Evolutionary conservation across 2,329 filamentous ascomycete species (phyloP).

Genomic region (Xylaria sp.): DNA sequence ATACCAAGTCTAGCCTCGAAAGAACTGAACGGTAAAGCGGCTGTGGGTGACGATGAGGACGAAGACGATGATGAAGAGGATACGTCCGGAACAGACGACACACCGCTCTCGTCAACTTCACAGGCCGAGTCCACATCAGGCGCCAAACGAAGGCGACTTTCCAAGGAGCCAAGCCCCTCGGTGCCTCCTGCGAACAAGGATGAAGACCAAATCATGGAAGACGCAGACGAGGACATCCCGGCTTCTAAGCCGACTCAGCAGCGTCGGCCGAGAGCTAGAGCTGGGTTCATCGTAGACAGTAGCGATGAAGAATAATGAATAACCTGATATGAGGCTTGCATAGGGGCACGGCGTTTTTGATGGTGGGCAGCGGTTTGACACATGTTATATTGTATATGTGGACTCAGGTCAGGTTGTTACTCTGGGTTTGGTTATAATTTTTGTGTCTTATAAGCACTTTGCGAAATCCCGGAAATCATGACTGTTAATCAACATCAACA

Average conservation of each 20-base stretch:
- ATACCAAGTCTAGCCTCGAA: slow-evolving; percentile 39
- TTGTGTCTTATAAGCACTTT: neutral
- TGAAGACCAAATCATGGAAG: slow-evolving; percentile 39
- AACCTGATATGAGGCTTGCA: slow-evolving; percentile 33
- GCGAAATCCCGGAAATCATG: neutral
- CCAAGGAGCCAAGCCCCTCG: slow-evolving; percentile 37
- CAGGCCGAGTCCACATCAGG: slow-evolving; percentile 41
- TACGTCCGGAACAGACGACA: slow-evolving; percentile 50
- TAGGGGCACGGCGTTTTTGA: slow-evolving; percentile 39
- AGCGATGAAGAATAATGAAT: slow-evolving; percentile 64
- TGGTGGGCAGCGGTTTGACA: neutral
- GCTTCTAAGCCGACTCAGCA: slow-evolving; percentile 52
- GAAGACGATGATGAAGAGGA: slow-evolving; percentile 45
- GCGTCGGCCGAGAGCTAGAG: slow-evolving; percentile 58
- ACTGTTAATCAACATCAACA: neutral
- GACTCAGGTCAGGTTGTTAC: neutral
- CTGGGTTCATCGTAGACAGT: slow-evolving; percentile 69
- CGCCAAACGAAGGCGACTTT: slow-evolving; percentile 48
- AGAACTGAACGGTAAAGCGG: slow-evolving; percentile 5
- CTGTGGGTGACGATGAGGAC: slow-evolving; percentile 29
- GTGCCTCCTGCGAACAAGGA: slow-evolving; percentile 35
- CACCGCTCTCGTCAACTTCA: slow-evolving; percentile 56
- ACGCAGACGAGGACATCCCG: slow-evolving; percentile 53
- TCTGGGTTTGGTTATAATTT: slow-evolving; percentile 8
- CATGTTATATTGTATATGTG: slow-evolving; percentile 19